A percentile compares a stretch with the other conserved stretches of the same genome.
Conservation (phyloP, 1,284 basidiomycete genomes). For the Rhodofomes roseus region DNA sequence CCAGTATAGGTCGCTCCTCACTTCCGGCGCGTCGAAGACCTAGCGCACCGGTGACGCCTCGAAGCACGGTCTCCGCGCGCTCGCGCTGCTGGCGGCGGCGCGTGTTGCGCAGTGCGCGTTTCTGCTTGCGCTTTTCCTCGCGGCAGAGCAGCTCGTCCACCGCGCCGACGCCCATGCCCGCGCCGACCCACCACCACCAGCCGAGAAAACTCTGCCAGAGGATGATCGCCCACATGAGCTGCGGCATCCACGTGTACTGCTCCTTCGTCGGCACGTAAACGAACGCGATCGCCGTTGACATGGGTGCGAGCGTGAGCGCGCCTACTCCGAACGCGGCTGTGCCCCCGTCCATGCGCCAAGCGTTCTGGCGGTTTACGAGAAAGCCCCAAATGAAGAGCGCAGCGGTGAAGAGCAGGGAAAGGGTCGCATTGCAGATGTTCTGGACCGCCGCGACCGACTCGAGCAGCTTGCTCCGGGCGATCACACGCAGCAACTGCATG, state of each 20-base stretch:
- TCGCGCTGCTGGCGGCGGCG: constrained; percentile 40
- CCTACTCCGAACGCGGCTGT: constrained; percentile 91
- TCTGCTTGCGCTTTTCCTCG: constrained; percentile 55
- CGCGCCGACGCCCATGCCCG: constrained; percentile 70
- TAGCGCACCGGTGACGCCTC: constrained; percentile 43
- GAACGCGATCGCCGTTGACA: constrained; percentile 82
- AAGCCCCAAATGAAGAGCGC: constrained; percentile 93
- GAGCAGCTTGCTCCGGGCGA: constrained; percentile 41
- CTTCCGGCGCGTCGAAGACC: constrained; percentile 12
- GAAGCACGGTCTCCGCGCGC: constrained; percentile 49
- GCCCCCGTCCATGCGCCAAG: constrained; percentile 96
- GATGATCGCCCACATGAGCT: constrained; percentile 82
- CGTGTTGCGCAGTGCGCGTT: constrained; percentile 37
- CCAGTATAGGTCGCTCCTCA: constrained; percentile 1
- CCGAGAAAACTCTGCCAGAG: constrained; percentile 93
- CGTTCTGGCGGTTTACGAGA: constrained; percentile 84
- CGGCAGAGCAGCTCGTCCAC: constrained; percentile 56
- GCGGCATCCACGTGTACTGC: constrained; percentile 83
- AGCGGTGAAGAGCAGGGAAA: constrained; percentile 92
- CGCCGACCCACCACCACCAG: constrained; percentile 99
- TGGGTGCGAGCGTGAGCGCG: constrained; percentile 73
- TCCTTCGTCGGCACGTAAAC: constrained; percentile 80
- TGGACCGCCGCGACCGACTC: constrained; percentile 73
- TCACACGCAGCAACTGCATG: constrained; percentile 82
- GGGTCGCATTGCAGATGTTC: constrained; percentile 94